phyloP scores from a whole-genome alignment of 192 early-diverging fungal species.

The Pilobolus umbonatus region DNA sequence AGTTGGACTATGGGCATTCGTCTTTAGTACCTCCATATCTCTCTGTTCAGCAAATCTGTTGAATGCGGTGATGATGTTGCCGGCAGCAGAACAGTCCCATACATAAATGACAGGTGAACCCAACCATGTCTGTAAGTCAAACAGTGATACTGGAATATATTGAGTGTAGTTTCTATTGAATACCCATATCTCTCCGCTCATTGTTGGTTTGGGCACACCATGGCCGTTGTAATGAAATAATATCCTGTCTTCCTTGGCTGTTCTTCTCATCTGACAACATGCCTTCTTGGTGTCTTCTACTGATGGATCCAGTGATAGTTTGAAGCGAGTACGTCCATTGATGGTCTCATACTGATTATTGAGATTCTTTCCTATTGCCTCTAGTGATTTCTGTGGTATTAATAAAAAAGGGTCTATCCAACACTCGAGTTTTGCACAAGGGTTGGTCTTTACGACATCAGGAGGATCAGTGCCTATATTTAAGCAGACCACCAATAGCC shows the following conservation, averaged over 20 bases:
- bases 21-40: conserved; percentile 62
- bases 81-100: conserved; percentile 93
- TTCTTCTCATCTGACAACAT: conserved; percentile 74
- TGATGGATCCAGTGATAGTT: conserved; percentile 82
- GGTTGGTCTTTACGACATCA: conserved; percentile 81
- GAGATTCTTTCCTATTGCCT: conserved; percentile 86
- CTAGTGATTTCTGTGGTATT: conserved; percentile 73
- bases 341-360: conserved; percentile 90
- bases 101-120: conserved; percentile 96
- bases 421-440: conserved; percentile 87
- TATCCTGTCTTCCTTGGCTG: conserved; percentile 89
- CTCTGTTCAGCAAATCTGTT: conserved; percentile 84
- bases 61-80: conserved; percentile 85
- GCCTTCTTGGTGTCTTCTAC: conserved; percentile 91
- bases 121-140: conserved; percentile 91
- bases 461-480: conserved; percentile 96
- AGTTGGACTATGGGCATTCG: conserved; percentile 34
- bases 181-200: conserved; percentile 96
- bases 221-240: conserved; percentile 99
- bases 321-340: conserved; percentile 79
- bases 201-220: conserved; percentile 92
- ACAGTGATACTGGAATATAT: conserved; percentile 92
- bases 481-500: conserved; percentile 84
- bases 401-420: conserved; percentile 91
- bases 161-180: conserved; percentile 98